Evolutionary conservation across 163 green algal species (phyloP).

Genomic region (Picocystis sp.): DNA sequence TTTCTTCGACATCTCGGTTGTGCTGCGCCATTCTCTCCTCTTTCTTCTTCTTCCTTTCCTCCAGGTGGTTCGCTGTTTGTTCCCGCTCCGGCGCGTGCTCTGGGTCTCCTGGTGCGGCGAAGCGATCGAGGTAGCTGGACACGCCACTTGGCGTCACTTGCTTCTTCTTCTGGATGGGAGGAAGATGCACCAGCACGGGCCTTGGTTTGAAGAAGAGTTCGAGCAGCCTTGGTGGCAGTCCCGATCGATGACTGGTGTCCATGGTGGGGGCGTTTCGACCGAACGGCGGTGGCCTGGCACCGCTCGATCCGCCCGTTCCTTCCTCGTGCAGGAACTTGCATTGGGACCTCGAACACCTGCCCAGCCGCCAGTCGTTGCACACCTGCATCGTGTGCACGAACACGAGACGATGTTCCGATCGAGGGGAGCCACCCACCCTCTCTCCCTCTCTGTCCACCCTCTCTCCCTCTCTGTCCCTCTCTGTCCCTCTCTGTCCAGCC

Average conservation of each 20-base stretch:
- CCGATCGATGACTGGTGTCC: conserved; percentile 46
- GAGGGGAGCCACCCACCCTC: too few relatives aligned
- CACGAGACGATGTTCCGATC: too few relatives aligned
- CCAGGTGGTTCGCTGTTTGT: background rate
- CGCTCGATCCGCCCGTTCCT: too few relatives aligned
- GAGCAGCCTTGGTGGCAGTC: conserved; percentile 50
- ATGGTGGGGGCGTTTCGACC: conserved; percentile 13
- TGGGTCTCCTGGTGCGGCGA: conserved; percentile 40
- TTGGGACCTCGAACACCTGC: too few relatives aligned
- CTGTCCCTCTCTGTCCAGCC: too few relatives aligned
- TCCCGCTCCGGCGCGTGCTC: conserved; percentile 44
- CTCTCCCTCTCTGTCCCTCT: too few relatives aligned
- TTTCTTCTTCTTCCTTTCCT: conserved; percentile 3
- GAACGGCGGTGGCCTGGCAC: too few relatives aligned
- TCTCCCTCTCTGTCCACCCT: too few relatives aligned
- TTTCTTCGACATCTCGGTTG: background rate
- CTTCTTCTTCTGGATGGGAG: conserved; percentile 8
- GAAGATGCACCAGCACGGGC: conserved; percentile 9
- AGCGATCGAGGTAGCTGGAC: conserved; percentile 33
- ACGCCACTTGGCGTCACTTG: conserved; percentile 24
- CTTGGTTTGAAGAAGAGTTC: conserved; percentile 44
- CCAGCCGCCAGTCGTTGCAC: too few relatives aligned
- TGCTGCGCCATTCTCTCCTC: conserved; percentile 4
- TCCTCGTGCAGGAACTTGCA: too few relatives aligned
- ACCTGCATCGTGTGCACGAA: too few relatives aligned